phyloP scores from a whole-genome alignment of 805 yeast species.

The Ogataea kodamae region DNA sequence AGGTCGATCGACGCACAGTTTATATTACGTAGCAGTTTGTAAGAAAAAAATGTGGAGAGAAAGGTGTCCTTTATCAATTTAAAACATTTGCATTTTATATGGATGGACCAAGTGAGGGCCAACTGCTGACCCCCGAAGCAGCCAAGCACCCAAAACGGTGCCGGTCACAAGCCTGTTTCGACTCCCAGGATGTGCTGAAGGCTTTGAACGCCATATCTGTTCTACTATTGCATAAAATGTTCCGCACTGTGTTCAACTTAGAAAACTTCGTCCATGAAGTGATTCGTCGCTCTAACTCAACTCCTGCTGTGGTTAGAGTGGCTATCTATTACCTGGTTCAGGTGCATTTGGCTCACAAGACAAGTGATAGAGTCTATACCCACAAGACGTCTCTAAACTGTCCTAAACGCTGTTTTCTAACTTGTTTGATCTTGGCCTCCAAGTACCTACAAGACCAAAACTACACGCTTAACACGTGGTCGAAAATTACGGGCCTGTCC shows the following conservation, averaged over 20 bases:
- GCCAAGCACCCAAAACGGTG: not conserved
- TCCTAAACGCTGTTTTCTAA: constrained; percentile 65
- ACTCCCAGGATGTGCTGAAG: not conserved
- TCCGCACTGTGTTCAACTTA: constrained; percentile 4
- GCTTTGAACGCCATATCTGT: constrained; percentile 9
- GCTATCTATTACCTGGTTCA: constrained; percentile 60
- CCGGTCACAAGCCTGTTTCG: not conserved
- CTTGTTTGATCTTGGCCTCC: constrained; percentile 65
- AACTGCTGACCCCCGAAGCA: constrained; percentile 7
- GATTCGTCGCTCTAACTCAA: constrained; percentile 51
- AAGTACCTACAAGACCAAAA: constrained; percentile 74
- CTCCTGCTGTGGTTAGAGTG: constrained; percentile 60
- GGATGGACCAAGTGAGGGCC: constrained; percentile 8
- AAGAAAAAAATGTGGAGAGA: not conserved
- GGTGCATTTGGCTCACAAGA: constrained; percentile 15
- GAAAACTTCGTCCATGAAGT: constrained; percentile 38
- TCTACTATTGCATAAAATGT: constrained; percentile 9
- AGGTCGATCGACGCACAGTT: constrained; percentile 5
- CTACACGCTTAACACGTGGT: constrained; percentile 68
- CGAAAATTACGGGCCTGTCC: constrained; percentile 65
- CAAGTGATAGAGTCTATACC: not conserved
- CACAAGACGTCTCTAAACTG: constrained; percentile 33
- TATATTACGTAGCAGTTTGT: not conserved
- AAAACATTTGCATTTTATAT: too few relatives aligned
- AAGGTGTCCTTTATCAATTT: too few relatives aligned